Evolutionary conservation across 768 basidiomycete genomes (phyloP), one percentile per base, ranked within the genome.

Genomic region (Mycena leptocephala): DNA sequence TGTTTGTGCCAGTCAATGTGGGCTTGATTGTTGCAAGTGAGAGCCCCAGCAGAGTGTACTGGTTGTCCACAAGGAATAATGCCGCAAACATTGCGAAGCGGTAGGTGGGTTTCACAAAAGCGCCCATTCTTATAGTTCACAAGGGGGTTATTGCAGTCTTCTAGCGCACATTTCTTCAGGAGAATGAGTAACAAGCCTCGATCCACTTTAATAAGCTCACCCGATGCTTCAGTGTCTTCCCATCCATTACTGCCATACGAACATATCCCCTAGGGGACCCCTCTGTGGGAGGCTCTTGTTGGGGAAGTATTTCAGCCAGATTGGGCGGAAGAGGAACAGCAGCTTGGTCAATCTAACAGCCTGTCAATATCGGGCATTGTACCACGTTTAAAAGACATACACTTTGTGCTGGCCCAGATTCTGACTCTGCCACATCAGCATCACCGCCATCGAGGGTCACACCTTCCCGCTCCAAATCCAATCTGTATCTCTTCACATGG

Each of bases 211-310:
- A 41, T 24, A 30, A 5, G 35, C 77, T 48, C 66, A 81, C 83
- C 26, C 73, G 56, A 63, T 85, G 84, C 16, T 72, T 80, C 16
- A 82, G 63, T 4, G 64, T 79, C 37, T 84, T 85, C 8, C 84
- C 84, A 80, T 85, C 84, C 83, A 85, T 84, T 0, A 84, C 83
- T 20, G 80, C 82, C 68, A 83, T 32, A 0, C 83, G 75, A 2
- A 82, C 77, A 71, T 82, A 78, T n/a, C 80, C 81, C 16, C 80
- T 72, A 7, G 70, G 68, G 1, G 35, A 51, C 18, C 64, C 70
- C 0, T 14, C 41, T 22, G 55, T 13, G 5, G 63, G 69, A 2
- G 35, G 62, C 5, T 43, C 11, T 22, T 76, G 69, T n/a, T 72
- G 51, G 3, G 65, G 26, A 9, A 71, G 56, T 3, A 33, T 28